Percentiles rank a stretch among this genome's conserved stretches.
These are phyloP conservation scores for Gilbertella persicaria DNA, from an alignment of 371 early-diverging fungal species.

Conservation along the genomic window DNA sequence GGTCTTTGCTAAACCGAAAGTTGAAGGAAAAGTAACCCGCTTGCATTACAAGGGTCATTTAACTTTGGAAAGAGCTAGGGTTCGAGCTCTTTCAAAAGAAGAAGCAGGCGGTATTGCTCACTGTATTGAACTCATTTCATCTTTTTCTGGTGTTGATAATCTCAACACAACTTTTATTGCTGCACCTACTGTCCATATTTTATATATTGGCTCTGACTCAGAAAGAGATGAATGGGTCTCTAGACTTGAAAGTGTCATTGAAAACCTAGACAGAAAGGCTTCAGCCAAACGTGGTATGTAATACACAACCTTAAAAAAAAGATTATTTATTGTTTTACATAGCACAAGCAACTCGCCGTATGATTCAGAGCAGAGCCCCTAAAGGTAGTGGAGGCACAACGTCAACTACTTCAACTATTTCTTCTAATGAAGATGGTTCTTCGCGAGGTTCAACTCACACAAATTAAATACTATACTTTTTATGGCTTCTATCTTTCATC, in stretches of 20 bases:
- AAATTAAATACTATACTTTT: too few relatives aligned
- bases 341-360: conserved; percentile 24
- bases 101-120: conserved; percentile 42
- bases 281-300: conserved; percentile 28
- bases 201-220: conserved; percentile 26
- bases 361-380: conserved; percentile 25
- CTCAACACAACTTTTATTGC: conserved; percentile 42
- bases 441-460: not conserved
- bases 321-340: not conserved
- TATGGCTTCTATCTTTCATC: too few relatives aligned
- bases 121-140: conserved; percentile 39
- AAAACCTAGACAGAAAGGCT: conserved; percentile 31
- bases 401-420: not conserved
- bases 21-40: conserved; percentile 21
- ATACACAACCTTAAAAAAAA: not conserved
- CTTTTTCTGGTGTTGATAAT: conserved; percentile 42
- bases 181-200: conserved; percentile 31
- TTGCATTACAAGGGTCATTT: conserved; percentile 49
- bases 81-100: conserved; percentile 33
- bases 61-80: conserved; percentile 32
- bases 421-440: conserved; percentile 5
- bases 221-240: conserved; percentile 36
- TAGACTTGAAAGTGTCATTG: conserved; percentile 30
- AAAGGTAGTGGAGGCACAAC: not conserved
- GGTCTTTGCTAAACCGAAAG: conserved; percentile 34